These are phyloP conservation scores for Talaromyces sp. DNA, from an alignment of 2,329 filamentous ascomycete species.

Conservation along the genomic window DNA sequence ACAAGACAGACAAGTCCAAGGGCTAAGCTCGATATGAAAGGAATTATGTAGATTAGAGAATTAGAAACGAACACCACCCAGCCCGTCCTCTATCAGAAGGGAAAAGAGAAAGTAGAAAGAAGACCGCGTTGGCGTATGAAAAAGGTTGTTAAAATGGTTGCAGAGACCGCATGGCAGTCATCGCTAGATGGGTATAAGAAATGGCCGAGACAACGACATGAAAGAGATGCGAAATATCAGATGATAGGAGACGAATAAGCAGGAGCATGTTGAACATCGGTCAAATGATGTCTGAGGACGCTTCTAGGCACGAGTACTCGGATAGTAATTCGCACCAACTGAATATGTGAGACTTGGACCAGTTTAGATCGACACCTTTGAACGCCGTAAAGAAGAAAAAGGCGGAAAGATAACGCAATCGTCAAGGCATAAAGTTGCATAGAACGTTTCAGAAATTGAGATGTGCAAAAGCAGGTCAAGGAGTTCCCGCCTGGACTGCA, in stretches of 20 bases:
- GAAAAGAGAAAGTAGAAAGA: background rate
- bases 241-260: background rate
- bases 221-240: background rate
- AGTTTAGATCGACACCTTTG: constrained; percentile 15
- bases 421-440: constrained; percentile 37
- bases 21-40: constrained; percentile 15
- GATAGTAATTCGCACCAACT: background rate
- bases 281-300: background rate
- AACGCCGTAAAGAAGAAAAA: constrained; percentile 15
- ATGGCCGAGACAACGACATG: constrained; percentile 1
- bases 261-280: background rate
- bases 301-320: constrained; percentile 3
- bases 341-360: constrained; percentile 4
- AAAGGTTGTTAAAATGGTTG: constrained; percentile 7
- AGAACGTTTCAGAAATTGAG: constrained; percentile 20
- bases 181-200: constrained; percentile 20
- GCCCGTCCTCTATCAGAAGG: constrained; percentile 8
- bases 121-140: constrained; percentile 7
- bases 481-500: constrained; percentile 27
- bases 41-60: constrained; percentile 18
- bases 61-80: constrained; percentile 15
- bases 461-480: constrained; percentile 19
- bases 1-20: background rate
- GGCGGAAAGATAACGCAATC: constrained; percentile 30
- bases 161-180: constrained; percentile 14